These are phyloP conservation scores for Pythium biforme DNA, from an alignment of 352 stramenopile genomes.

Conservation along the genomic window DNA sequence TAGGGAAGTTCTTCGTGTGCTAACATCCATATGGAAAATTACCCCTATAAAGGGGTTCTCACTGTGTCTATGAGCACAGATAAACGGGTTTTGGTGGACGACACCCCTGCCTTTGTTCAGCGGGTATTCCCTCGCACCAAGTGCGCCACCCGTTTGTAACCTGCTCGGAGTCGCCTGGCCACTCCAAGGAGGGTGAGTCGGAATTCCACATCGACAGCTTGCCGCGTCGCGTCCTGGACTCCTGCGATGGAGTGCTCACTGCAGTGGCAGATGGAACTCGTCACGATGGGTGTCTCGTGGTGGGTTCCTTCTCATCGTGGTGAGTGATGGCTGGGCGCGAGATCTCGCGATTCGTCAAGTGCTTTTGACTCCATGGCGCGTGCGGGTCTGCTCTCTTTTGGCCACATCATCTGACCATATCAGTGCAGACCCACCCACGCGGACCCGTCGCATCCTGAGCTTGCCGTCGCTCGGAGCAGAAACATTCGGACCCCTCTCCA, in stretches of 20 bases:
- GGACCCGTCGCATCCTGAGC: background rate
- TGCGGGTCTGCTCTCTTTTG: background rate
- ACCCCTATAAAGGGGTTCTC: constrained; percentile 9
- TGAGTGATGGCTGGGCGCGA: constrained; percentile 5
- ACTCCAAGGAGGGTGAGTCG: background rate
- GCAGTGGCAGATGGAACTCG: background rate
- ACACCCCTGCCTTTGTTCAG: background rate
- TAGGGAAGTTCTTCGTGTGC: constrained; percentile 7
- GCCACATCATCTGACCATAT: constrained; percentile 3
- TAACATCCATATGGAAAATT: constrained; percentile 2
- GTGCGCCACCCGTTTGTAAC: constrained; percentile 28
- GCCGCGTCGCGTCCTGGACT: background rate
- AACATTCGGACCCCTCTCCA: background rate
- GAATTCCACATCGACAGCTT: constrained; percentile 3
- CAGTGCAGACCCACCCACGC: background rate
- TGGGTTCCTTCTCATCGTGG: constrained; percentile 11
- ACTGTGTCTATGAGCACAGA: background rate
- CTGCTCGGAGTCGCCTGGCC: background rate
- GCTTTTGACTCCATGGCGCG: background rate
- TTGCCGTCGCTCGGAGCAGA: background rate
- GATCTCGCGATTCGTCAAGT: background rate
- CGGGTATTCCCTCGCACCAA: constrained; percentile 14
- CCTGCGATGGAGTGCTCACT: background rate
- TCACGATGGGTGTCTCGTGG: constrained; percentile 2
- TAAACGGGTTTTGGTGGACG: background rate